Percentiles rank a stretch among this genome's conserved stretches.
Conservation (phyloP, 75 land plant species). For the Picea glauca region DNA sequence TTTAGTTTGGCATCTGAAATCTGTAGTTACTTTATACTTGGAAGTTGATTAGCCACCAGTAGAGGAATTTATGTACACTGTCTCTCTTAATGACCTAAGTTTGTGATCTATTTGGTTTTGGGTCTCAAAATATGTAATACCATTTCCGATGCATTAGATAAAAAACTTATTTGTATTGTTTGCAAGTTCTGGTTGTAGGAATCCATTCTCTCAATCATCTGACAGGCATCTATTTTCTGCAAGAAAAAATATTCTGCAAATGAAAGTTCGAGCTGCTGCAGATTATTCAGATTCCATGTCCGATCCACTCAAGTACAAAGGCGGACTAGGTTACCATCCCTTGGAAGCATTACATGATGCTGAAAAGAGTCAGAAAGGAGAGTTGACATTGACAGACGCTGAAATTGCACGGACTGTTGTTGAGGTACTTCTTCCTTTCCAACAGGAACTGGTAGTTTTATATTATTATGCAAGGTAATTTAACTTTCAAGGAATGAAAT, state of each 20-base stretch:
- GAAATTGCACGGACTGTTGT: conserved; percentile 45
- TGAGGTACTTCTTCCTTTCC: conserved; percentile 29
- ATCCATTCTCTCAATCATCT: conserved; percentile 10
- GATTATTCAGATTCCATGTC: conserved; percentile 81
- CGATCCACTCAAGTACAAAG: conserved; percentile 51
- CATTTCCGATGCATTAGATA: not conserved
- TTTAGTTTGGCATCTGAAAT: too few species aligned
- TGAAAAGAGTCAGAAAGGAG: conserved; percentile 16
- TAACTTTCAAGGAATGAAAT: not conserved
- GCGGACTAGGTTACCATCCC: conserved; percentile 48
- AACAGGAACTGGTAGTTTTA: not conserved
- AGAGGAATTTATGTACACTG: too few species aligned
- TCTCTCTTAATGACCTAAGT: too few species aligned
- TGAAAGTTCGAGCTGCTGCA: conserved; percentile 68
- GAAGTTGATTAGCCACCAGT: too few species aligned
- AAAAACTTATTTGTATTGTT: not conserved
- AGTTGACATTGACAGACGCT: conserved; percentile 36
- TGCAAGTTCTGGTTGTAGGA: not conserved
- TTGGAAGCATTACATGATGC: conserved; percentile 38
- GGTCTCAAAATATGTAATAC: too few species aligned
- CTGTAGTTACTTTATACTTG: too few species aligned
- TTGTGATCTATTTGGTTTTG: too few species aligned
- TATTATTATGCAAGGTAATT: not conserved
- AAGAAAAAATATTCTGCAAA: not conserved
- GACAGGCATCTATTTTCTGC: not conserved